Evolutionary conservation across 192 early-diverging fungal genomes (phyloP).

Genomic region (Pilaira anomala): DNA sequence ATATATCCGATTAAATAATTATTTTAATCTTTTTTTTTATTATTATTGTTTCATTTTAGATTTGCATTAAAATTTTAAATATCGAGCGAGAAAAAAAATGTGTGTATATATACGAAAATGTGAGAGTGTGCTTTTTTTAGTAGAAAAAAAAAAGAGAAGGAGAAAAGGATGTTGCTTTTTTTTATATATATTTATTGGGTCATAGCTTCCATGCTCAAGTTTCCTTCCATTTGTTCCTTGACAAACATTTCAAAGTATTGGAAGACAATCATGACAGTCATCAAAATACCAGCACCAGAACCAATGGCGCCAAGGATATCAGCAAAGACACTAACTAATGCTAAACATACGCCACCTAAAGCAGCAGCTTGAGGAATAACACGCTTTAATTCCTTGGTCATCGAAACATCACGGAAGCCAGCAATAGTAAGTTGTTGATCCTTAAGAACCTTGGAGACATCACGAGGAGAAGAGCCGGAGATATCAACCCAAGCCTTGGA

Average conservation of each 20-base stretch:
- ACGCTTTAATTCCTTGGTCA: slow-evolving; percentile 99
- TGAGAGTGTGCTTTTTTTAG: too few species aligned
- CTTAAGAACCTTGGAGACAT: slow-evolving; percentile 95
- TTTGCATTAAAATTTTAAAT: too few species aligned
- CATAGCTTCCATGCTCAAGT: slow-evolving; percentile 9
- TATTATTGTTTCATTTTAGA: too few species aligned
- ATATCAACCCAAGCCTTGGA: slow-evolving; percentile 99
- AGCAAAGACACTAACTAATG: slow-evolving; percentile 88
- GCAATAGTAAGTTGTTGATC: slow-evolving; percentile 95
- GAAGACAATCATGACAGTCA: slow-evolving; percentile 69
- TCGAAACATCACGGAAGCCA: slow-evolving; percentile 88
- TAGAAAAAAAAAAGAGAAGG: too few species aligned
- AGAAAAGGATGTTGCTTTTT: too few species aligned
- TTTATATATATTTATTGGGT: not conserved
- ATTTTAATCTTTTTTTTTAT: too few species aligned
- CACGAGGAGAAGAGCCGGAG: slow-evolving; percentile 93
- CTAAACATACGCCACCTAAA: slow-evolving; percentile 96
- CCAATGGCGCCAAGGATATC: slow-evolving; percentile 98
- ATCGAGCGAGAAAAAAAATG: too few species aligned
- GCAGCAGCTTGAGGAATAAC: slow-evolving; percentile 97
- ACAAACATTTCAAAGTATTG: slow-evolving; percentile 97
- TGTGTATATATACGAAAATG: too few species aligned
- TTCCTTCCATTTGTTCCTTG: slow-evolving; percentile 78
- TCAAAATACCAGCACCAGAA: slow-evolving; percentile 96
- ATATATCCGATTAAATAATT: too few species aligned